Percentiles rank a stretch among this genome's conserved stretches.
Conservation (phyloP, 352 stramenopile genomes). For the Globisporangium viniferum region DNA sequence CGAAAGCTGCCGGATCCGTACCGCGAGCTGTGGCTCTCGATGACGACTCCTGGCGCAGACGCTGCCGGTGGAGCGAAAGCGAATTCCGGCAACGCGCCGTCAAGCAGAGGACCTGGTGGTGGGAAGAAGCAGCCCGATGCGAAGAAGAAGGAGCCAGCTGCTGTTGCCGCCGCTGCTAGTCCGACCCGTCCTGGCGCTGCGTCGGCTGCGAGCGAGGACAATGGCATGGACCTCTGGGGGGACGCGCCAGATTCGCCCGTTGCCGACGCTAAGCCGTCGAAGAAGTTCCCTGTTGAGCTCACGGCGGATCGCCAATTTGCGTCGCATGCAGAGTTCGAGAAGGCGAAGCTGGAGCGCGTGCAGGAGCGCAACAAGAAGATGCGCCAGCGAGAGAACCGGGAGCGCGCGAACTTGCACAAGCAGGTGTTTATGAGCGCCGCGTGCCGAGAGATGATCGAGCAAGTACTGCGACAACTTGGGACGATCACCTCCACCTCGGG, state of each 20-base stretch:
- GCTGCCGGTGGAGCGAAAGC: conserved; percentile 10
- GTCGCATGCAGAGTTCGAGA: conserved; percentile 67
- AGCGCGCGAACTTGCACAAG: conserved; percentile 88
- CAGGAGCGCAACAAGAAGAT: conserved; percentile 76
- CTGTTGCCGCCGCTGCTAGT: background rate
- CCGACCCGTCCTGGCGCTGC: background rate
- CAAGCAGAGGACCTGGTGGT: background rate
- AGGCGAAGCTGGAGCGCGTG: conserved; percentile 41
- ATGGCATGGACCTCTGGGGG: conserved; percentile 44
- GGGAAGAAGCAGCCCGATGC: background rate
- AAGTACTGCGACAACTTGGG: conserved; percentile 56
- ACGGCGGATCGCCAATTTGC: conserved; percentile 77
- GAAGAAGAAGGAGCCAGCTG: background rate
- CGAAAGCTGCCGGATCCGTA: conserved; percentile 96
- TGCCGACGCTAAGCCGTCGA: conserved; percentile 11
- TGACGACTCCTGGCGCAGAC: conserved; percentile 21
- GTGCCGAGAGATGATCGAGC: conserved; percentile 87
- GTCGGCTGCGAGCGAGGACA: background rate
- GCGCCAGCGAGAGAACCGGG: conserved; percentile 87
- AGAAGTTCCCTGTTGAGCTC: conserved; percentile 30
- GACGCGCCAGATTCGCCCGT: conserved; percentile 12
- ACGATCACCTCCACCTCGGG: conserved; percentile 16
- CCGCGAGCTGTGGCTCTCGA: conserved; percentile 87
- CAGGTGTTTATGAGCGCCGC: conserved; percentile 90
- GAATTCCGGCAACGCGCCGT: background rate